Base-by-base conservation (phyloP, 129 eudicot species). In the Flaveria robusta region DNA sequence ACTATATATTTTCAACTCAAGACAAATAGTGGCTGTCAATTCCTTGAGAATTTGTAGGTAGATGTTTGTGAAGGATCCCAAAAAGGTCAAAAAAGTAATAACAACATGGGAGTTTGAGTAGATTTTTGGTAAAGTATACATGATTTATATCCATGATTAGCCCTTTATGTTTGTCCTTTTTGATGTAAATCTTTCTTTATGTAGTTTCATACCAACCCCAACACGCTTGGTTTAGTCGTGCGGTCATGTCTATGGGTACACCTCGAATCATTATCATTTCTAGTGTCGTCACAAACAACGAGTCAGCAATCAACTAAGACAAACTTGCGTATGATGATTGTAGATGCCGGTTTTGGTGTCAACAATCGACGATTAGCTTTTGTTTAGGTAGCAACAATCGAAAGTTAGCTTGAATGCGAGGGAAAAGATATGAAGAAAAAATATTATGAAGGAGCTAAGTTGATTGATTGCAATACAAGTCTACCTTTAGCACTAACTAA, bases 21-120 rank as follows among this genome's bases (percentile, higher is more conserved):
- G 26, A 41, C 59, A 51, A 39, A 27, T 45, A 45, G 83, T 73
- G 87, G 74, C 43, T 65, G 84, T 77, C 82, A 83, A 70, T 71
- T 86, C 80, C 50, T 49, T 29, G 60, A 52, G 34, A 49, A 46
- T 39, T 51, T 68, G 74, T 45, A 62, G 74, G 86, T 29, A 43
- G 82, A 79, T 80, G 89, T 66, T 88, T 85, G 76, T 49, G 46
- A 85, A 83, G 89, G 67, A 81, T 47, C 77, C 31, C 45, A 29
- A 65, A 80, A 74, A 80, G 76, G 88, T 81, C 86, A 81, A 88
- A 84, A 77, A 58, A 26, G 77, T 27, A 65, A 60, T 66, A 73
- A 74, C 79, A 66, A 49, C 41, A 85, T 62, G 74, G 66, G 78
- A 76, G 88, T 83, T 85, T 79, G 92, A 85, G 89, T 88, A 85